phyloP scores from a whole-genome alignment of 345 rosid species.

The Pistacia vera region DNA sequence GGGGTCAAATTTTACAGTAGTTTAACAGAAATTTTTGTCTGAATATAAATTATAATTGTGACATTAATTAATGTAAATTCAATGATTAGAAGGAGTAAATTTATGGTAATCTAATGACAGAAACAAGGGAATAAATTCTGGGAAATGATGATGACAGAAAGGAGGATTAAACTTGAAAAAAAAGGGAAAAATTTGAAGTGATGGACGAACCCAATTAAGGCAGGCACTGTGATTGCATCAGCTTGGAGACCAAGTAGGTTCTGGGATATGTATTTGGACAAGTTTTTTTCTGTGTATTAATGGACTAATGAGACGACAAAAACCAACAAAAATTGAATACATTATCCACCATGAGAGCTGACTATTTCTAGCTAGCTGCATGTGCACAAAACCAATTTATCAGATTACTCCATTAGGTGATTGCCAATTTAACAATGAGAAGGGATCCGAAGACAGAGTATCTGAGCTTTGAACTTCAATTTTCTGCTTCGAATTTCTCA shows the following conservation, averaged over 20 bases:
- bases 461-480: no score
- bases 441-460: no score
- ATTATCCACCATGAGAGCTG: neutral
- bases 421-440: no score
- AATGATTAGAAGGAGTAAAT: no score
- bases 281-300: neutral
- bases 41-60: no score
- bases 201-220: neutral
- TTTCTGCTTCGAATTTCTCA: neutral
- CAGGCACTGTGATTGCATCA: constrained; percentile 12
- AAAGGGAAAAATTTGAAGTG: neutral
- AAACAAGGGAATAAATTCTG: neutral
- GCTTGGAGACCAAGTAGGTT: neutral
- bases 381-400: neutral
- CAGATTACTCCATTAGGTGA: no score
- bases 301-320: constrained; percentile 4
- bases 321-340: neutral
- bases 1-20: no score
- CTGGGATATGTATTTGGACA: constrained; percentile 15
- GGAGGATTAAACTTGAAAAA: neutral
- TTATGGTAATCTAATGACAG: neutral
- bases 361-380: neutral
- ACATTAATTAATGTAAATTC: no score
- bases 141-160: neutral
- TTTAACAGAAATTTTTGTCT: no score